A percentile compares a stretch with the other conserved stretches of the same genome.
These are phyloP conservation scores for Xanthoconium purpureum DNA, from an alignment of 768 basidiomycete genomes.

Conservation along the genomic window DNA sequence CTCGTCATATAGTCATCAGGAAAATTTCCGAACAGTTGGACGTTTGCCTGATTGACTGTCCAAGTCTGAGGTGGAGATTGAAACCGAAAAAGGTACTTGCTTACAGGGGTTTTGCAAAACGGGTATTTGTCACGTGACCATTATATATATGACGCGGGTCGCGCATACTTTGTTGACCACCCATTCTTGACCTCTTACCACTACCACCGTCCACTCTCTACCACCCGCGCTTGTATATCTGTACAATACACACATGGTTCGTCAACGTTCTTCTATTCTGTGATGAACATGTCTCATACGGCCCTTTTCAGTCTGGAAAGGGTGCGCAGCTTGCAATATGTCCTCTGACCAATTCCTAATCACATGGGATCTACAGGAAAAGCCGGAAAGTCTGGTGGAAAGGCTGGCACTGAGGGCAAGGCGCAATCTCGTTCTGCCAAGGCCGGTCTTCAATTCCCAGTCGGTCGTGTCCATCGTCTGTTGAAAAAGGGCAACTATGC, in stretches of 20 bases:
- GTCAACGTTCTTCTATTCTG: slow-evolving; percentile 1
- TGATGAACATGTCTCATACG: slow-evolving; percentile 4
- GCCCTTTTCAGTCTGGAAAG: slow-evolving; percentile 28
- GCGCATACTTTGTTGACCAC: slow-evolving; percentile 31
- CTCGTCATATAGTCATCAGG: too few relatives aligned
- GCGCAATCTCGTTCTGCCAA: slow-evolving; percentile 70
- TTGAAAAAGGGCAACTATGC: slow-evolving; percentile 87
- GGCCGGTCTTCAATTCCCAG: slow-evolving; percentile 80
- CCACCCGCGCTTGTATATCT: slow-evolving; percentile 16
- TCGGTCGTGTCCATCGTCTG: slow-evolving; percentile 89
- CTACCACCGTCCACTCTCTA: slow-evolving; percentile 13
- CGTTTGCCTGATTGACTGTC: too few relatives aligned
- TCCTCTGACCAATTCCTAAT: slow-evolving; percentile 3
- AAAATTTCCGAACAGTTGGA: too few relatives aligned
- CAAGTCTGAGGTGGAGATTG: too few relatives aligned
- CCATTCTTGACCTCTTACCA: slow-evolving; percentile 31
- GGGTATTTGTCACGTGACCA: slow-evolving; percentile 26
- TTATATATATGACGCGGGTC: slow-evolving; percentile 35
- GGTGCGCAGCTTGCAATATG: slow-evolving; percentile 15
- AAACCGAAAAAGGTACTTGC: not conserved
- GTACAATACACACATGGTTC: slow-evolving; percentile 26
- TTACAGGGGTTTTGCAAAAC: not conserved
- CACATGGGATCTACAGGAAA: slow-evolving; percentile 35
- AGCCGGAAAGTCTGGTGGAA: slow-evolving; percentile 51
- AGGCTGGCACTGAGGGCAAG: slow-evolving; percentile 48